Evolutionary conservation across 805 yeast genomes (phyloP).

Genomic region (Dipodascopsis tothii): DNA sequence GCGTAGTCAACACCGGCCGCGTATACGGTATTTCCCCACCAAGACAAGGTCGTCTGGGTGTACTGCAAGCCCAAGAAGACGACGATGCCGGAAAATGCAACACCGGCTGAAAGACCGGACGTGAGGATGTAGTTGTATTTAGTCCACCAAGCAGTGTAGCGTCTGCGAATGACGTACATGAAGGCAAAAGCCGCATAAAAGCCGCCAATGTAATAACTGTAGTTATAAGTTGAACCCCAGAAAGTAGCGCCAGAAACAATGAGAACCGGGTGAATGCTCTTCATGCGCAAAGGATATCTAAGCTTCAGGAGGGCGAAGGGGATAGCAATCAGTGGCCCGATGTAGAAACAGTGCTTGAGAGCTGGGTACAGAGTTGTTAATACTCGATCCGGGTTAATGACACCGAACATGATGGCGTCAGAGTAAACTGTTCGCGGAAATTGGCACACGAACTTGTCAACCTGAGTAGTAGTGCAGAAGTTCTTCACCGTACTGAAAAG

Average conservation of each 20-base stretch:
- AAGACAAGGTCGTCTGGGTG: slow-evolving; percentile 28
- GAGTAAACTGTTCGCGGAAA: slow-evolving; percentile 38
- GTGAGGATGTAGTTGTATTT: slow-evolving; percentile 61
- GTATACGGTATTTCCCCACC: slow-evolving; percentile 51
- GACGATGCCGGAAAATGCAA: slow-evolving; percentile 54
- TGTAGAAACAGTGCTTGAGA: slow-evolving; percentile 19
- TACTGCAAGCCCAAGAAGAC: slow-evolving; percentile 44
- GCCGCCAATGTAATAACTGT: slow-evolving; percentile 10
- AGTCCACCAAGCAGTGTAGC: slow-evolving; percentile 63
- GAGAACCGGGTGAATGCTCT: not conserved
- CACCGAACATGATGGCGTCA: slow-evolving; percentile 51
- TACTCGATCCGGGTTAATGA: slow-evolving; percentile 50
- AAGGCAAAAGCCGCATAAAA: slow-evolving; percentile 40
- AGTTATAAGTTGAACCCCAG: slow-evolving; percentile 10
- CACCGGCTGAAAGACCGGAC: slow-evolving; percentile 61
- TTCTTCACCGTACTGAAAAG: slow-evolving; percentile 16
- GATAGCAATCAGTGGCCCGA: slow-evolving; percentile 7
- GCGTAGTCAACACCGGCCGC: slow-evolving; percentile 10
- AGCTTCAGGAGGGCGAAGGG: not conserved
- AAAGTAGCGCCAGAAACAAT: not conserved
- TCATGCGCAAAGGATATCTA: not conserved
- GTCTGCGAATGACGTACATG: slow-evolving; percentile 49
- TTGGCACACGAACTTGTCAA: slow-evolving; percentile 39
- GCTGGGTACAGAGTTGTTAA: slow-evolving; percentile 22
- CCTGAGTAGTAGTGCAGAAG: slow-evolving; percentile 35